A percentile compares a stretch with the other conserved stretches of the same genome.
These are phyloP conservation scores for Beta corolliflora DNA, from an alignment of 179 eudicot genomes.

Conservation along the genomic window DNA sequence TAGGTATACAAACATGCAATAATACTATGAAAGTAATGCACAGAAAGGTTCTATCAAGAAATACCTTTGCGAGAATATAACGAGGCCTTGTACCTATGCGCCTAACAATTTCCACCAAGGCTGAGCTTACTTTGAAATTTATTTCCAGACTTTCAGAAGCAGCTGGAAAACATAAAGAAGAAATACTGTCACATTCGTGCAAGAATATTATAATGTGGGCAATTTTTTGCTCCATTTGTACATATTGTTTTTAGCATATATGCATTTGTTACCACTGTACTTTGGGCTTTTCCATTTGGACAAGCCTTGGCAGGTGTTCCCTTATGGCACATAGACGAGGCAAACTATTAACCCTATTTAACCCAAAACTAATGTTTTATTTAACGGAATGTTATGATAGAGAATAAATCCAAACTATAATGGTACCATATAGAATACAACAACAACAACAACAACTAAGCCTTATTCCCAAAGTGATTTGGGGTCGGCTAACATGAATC, in stretches of 20 bases:
- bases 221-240: neutral
- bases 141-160: conserved; percentile 92
- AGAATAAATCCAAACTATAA: no score
- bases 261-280: no score
- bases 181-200: conserved; percentile 4
- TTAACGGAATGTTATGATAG: no score
- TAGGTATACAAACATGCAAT: neutral
- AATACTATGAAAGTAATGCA: neutral
- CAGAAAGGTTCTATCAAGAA: conserved; percentile 10
- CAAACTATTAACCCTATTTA: no score
- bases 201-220: neutral
- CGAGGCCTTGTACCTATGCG: conserved; percentile 82
- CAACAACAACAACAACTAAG: no score
- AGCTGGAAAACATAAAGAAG: conserved; percentile 47
- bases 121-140: conserved; percentile 95
- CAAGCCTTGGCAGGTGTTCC: no score
- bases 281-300: no score
- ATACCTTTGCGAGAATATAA: conserved; percentile 97
- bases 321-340: no score
- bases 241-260: neutral
- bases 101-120: conserved; percentile 91
- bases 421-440: no score
- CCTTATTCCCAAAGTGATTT: no score
- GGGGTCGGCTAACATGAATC: no score
- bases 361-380: no score